Evolutionary conservation across 331 rosid genomes (phyloP), one percentile per base, ranked within the genome.

Genomic region (Quercus lobata): DNA sequence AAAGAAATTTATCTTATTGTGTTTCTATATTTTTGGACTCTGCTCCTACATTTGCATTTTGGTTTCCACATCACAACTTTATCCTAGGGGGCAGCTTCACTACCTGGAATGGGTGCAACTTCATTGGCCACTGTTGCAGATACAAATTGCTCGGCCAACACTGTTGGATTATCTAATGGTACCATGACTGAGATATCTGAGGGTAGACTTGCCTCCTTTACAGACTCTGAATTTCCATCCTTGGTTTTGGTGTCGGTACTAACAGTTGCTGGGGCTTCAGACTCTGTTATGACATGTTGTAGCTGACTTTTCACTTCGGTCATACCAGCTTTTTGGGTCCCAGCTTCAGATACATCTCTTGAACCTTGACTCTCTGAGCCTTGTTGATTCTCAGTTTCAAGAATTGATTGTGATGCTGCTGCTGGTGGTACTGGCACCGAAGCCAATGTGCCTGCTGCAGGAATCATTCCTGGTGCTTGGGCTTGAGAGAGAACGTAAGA

Each of bases 401-500:
- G 19, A 71, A 83, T 80, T 22, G 88, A 69, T 56, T 76, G 86
- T 1, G 82, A 75, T 22, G 16, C 70, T 1, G 74, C 56, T 24
- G 76, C 52, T 56, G 80, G 5, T 9, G 63, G 69, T 46, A 69
- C 57, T 6, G 82, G 83, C 22, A 54, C 17, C 69, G 63, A 82
- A 65, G 71, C n/a, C 53, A 73, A 52, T 54, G 81, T 76, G 34
- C 52, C 21, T 29, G 16, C 32, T 1, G 81, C 35, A 21, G 86
- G 69, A 70, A 76, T 55, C 24, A 73, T 10, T 29, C 83, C 89
- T 7, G 83, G 37, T 8, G 83, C 84, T 19, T 81, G 89, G 82
- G 80, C 55, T 71, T 90, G 93, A 73, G 97, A 83, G 7, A 88
- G 73, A 8, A 87, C 87, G 7, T 81, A 83, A 46, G 76, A 90